Percentiles rank a stretch among this genome's conserved stretches.
These are phyloP conservation scores for Diaporthe humulicola DNA, from an alignment of 2,329 filamentous ascomycete genomes.

Conservation along the genomic window DNA sequence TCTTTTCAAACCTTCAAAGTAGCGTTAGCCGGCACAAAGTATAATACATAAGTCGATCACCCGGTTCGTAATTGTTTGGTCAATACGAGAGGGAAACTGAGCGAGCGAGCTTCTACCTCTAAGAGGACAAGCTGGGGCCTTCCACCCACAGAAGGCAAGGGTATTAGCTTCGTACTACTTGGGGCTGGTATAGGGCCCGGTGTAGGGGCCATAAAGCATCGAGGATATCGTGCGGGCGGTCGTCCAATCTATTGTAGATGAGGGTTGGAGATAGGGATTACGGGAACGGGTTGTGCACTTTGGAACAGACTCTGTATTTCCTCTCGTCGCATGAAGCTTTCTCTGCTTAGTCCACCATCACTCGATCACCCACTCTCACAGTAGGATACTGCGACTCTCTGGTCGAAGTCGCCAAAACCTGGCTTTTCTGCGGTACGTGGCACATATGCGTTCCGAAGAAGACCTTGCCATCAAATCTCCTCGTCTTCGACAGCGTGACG, in stretches of 20 bases:
- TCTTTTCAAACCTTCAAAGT: neutral
- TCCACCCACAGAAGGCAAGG: too few relatives aligned
- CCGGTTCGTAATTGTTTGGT: neutral
- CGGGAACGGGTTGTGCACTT: neutral
- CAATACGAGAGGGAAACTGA: neutral
- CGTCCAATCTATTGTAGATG: neutral
- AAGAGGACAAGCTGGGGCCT: neutral
- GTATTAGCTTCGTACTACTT: neutral
- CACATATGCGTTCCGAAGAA: conserved; percentile 89
- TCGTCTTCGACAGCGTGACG: conserved; percentile 87
- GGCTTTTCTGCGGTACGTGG: conserved; percentile 50
- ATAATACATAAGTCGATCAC: neutral
- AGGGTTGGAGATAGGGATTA: neutral
- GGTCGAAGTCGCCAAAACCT: conserved; percentile 35
- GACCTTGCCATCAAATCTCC: conserved; percentile 85
- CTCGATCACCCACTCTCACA: conserved; percentile 64
- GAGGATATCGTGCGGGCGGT: neutral
- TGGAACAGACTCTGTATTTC: too few relatives aligned
- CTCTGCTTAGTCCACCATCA: conserved; percentile 45
- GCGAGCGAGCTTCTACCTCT: neutral
- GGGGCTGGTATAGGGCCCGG: neutral
- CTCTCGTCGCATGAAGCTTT: neutral
- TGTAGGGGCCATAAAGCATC: neutral
- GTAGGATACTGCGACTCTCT: conserved; percentile 55
- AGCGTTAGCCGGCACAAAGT: neutral